Evolutionary conservation across 805 yeast species (phyloP).

Genomic region (Kazachstania viticola): DNA sequence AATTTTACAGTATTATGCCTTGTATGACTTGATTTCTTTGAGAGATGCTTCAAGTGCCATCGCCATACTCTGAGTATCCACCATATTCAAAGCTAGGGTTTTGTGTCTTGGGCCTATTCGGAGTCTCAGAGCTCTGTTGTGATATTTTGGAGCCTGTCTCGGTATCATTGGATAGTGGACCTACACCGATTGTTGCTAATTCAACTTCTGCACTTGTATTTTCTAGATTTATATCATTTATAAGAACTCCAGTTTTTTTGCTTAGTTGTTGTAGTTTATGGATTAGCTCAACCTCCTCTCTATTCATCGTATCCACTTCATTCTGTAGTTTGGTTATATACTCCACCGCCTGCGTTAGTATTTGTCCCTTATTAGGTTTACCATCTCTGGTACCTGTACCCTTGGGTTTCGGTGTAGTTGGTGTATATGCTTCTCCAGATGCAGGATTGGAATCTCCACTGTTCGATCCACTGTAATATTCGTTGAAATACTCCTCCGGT

Average conservation of each 20-base stretch:
- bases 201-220: slow-evolving; percentile 74
- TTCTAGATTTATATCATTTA: slow-evolving; percentile 34
- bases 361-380: slow-evolving; percentile 77
- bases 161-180: slow-evolving; percentile 71
- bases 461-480: slow-evolving; percentile 13
- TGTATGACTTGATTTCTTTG: too few relatives aligned
- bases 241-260: slow-evolving; percentile 31
- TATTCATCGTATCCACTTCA: slow-evolving; percentile 64
- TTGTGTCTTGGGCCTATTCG: slow-evolving; percentile 6
- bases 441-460: slow-evolving; percentile 6
- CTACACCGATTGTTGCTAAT: slow-evolving; percentile 70
- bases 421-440: slow-evolving; percentile 2
- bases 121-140: slow-evolving; percentile 1
- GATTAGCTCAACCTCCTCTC: slow-evolving; percentile 65
- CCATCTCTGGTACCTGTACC: slow-evolving; percentile 71
- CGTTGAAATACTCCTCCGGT: slow-evolving; percentile 36
- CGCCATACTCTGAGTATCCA: slow-evolving; percentile 28
- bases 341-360: slow-evolving; percentile 62
- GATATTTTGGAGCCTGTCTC: slow-evolving; percentile 5
- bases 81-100: slow-evolving; percentile 31
- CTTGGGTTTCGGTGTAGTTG: slow-evolving; percentile 17
- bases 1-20: too few relatives aligned
- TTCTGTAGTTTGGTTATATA: slow-evolving; percentile 58
- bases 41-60: slow-evolving; percentile 8
- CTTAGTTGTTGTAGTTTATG: slow-evolving; percentile 47